Percentiles rank a stretch among this genome's conserved stretches.
Evolutionary conservation across 176 grass and related monocot genomes (phyloP).

Genomic region (Pharus latifolius): DNA sequence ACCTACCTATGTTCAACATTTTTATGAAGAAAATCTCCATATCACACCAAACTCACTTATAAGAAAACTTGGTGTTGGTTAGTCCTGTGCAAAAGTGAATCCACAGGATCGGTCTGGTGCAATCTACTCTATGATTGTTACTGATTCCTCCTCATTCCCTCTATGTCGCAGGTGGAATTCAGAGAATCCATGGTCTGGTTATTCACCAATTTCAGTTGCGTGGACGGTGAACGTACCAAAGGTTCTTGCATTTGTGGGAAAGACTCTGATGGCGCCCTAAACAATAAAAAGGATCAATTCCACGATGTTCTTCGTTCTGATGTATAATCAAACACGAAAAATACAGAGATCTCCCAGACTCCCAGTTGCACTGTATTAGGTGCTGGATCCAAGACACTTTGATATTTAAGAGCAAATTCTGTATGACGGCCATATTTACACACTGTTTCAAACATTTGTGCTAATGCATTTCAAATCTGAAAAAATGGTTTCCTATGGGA

Average conservation of each 20-base stretch:
- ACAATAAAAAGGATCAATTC: neutral
- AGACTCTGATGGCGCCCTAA: slow-evolving; percentile 59
- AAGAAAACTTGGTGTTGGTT: neutral
- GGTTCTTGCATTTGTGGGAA: slow-evolving; percentile 60
- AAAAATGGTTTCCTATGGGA: neutral
- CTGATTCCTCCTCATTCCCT: neutral
- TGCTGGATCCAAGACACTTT: neutral
- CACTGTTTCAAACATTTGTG: slow-evolving; percentile 22
- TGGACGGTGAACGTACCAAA: slow-evolving; percentile 72
- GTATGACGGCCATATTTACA: slow-evolving; percentile 17
- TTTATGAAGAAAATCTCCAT: neutral
- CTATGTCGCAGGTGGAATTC: slow-evolving; percentile 54
- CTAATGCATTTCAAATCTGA: slow-evolving; percentile 13
- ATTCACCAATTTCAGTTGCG: slow-evolving; percentile 72
- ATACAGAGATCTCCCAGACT: neutral
- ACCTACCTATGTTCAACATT: neutral
- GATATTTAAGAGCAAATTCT: slow-evolving; percentile 40
- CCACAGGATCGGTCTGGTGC: neutral
- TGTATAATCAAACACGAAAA: neutral
- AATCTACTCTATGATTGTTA: neutral
- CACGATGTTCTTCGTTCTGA: neutral
- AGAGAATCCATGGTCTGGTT: slow-evolving; percentile 72
- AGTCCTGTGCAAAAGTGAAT: neutral
- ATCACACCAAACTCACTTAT: neutral
- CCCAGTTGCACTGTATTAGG: neutral